Evolutionary conservation across 108 stramenopile genomes (phyloP), one percentile per base, ranked within the genome.

Genomic region (Conticribra weissflogii): DNA sequence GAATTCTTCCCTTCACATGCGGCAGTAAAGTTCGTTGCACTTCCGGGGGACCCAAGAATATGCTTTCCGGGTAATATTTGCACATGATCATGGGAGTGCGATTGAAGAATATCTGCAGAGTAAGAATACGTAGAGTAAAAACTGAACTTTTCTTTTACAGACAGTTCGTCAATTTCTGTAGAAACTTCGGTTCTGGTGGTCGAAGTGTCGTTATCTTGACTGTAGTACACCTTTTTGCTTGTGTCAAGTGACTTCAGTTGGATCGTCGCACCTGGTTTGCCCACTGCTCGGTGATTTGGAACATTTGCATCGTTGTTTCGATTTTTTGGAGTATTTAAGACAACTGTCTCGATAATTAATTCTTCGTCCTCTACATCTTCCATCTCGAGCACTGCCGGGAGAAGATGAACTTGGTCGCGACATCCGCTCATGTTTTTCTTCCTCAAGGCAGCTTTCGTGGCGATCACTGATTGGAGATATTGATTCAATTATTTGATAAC

Each of bases 141-240:
- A 67, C 54, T 67, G 28, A 56, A 56, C 30, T 27, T 54, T 46
- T 67, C 52, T n/a, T 67, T 34, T 2, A 67, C 23, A 28, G 66
- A 67, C 16, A 14, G 25, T 22, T 67, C 66, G 15, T 67, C 66
- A 46, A 46, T 29, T 41, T 67, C 66, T 27, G 66, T 67, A 1
- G 66, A 67, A 7, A 67, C 18, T 25, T 67, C 66, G 28, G 66
- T 67, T 9, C 66, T 8, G 24, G 44, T 67, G 2, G 66, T 67
- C 18, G 66, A 54, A 19, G 27, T 1, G 18, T 44, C 66, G 46
- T 32, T 45, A 46, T 55, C 44, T n/a, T 59, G 34, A 25, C 5
- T 36, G 52, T 3, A 4, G n/a, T n/a, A 4, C 9, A 51, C 21
- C 21, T 21, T 3, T 5, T 51, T 21, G 3, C 15, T 22, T 51